Percentiles rank a stretch among this genome's conserved stretches.
Conservation (phyloP, 352 stramenopile genomes). For the Phytophthora tentaculata region DNA sequence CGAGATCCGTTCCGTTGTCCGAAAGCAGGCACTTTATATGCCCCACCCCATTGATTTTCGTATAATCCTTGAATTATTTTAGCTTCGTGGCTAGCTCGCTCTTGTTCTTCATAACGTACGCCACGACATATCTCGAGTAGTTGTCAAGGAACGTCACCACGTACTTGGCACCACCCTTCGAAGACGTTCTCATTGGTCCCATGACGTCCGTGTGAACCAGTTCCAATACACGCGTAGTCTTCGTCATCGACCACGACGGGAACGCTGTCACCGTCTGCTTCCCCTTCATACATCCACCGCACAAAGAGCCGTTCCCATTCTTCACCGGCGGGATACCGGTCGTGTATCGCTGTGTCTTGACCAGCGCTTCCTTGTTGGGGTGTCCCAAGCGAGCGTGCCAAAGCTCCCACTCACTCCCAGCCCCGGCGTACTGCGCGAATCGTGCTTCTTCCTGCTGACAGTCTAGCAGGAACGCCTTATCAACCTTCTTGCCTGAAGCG, state of each 20-base stretch:
- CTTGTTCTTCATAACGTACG: background rate
- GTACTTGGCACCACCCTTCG: background rate
- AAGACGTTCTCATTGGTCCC: background rate
- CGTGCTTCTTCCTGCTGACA: conserved; percentile 15
- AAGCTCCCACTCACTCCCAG: conserved; percentile 26
- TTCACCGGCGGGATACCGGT: conserved; percentile 4
- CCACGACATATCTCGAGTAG: background rate
- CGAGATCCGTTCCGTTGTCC: background rate
- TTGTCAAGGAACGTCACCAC: background rate
- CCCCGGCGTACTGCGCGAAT: conserved; percentile 7
- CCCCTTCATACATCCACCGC: conserved; percentile 18
- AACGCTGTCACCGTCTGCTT: conserved; percentile 1
- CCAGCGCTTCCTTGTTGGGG: conserved; percentile 7
- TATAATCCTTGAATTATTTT: background rate
- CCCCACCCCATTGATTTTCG: background rate
- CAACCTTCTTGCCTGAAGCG: conserved; percentile 20
- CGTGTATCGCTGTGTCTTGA: conserved; percentile 13
- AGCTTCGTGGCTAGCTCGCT: background rate
- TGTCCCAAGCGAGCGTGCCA: conserved; percentile 32
- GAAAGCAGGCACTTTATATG: background rate
- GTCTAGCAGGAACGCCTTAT: conserved; percentile 25
- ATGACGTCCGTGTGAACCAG: background rate
- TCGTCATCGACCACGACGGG: background rate
- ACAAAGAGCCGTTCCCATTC: conserved; percentile 1
- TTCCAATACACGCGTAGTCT: background rate